Base-by-base conservation (phyloP, 108 stramenopile genomes). In the Chaetoceros muelleri region DNA sequence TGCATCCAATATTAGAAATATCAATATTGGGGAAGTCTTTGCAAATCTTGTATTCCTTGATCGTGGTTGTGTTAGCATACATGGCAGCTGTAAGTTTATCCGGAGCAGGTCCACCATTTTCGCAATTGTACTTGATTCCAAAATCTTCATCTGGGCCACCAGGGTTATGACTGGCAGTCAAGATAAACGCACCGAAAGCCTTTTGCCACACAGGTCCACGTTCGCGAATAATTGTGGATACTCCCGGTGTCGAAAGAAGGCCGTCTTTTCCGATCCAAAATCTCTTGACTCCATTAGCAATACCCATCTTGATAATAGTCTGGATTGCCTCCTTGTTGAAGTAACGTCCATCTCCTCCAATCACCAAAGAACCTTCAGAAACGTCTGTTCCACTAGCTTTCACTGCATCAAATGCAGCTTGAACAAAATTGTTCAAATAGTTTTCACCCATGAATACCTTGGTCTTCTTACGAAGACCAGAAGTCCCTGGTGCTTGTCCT, bases 401-500 rank as follows among this genome's bases (percentile, higher is more conserved):
- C 52, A 97, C 69, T 24, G 99, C 90, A 60, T 96, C 90, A 57
- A 97, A 94, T 1, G 93, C 89, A 48, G 94, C 54, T 70, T 99
- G 99, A 18, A 99, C 96, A 73, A 99, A 99, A 69, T 99, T 99
- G 66, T 99, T 81, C 45, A 99, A 81, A 72, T 98, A 99, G 63
- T 90, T 75, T 28, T 77, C 78, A 30, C 82, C 61, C 92, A 87
- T 92, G 88, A 98, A 99, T n/a, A 72, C 54, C 70, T 88, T 91
- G n/a, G 95, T 93, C 87, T 97, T 96, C 84, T 98, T 99, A 40
- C 98, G 86, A 48, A 99, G 87, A 50, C 98, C 99, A 3, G 94
- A 96, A n/a, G 99, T 99, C 62, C 99, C 99, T 22, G 99, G 99
- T 70, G 98, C 89, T 67, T 98, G 97, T n/a, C 96, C 99, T 29